A percentile compares a stretch with the other conserved stretches of the same genome.
Evolutionary conservation across 2,329 filamentous ascomycete genomes (phyloP).

Genomic region (Juglanconis oblonga): DNA sequence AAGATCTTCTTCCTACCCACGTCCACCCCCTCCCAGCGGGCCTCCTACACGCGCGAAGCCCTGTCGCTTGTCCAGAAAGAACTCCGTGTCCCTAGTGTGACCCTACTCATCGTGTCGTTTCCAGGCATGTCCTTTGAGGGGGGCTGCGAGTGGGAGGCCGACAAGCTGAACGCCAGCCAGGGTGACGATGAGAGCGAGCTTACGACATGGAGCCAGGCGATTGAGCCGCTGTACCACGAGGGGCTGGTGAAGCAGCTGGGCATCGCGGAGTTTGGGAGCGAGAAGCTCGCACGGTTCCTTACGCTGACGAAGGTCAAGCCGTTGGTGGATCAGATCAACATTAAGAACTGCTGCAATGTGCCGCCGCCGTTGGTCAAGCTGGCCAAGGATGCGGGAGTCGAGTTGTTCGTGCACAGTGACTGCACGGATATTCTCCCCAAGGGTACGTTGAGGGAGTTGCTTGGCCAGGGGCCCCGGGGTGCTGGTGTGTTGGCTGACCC

Average conservation of each 20-base stretch:
- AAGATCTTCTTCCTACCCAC: slow-evolving; percentile 91
- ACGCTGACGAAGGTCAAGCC: slow-evolving; percentile 68
- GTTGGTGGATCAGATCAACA: slow-evolving; percentile 91
- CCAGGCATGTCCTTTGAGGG: slow-evolving; percentile 92
- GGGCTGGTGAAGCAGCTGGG: slow-evolving; percentile 75
- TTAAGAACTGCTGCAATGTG: slow-evolving; percentile 92
- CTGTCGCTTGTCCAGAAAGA: slow-evolving; percentile 78
- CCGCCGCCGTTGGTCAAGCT: slow-evolving; percentile 81
- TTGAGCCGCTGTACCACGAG: slow-evolving; percentile 67
- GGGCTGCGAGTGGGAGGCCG: slow-evolving; percentile 77
- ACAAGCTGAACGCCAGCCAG: slow-evolving; percentile 58
- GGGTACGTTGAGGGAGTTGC: slow-evolving; percentile 79
- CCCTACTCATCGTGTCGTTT: slow-evolving; percentile 89
- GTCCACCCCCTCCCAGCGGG: slow-evolving; percentile 58
- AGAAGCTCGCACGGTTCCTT: slow-evolving; percentile 77
- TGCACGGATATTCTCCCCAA: slow-evolving; percentile 86
- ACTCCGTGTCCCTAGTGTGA: slow-evolving; percentile 70
- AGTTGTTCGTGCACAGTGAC: slow-evolving; percentile 90
- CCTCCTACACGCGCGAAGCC: slow-evolving; percentile 72
- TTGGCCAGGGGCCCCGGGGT: slow-evolving; percentile 69
- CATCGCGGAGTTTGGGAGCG: slow-evolving; percentile 85
- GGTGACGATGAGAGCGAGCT: slow-evolving; percentile 65
- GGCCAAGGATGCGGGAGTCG: slow-evolving; percentile 79
- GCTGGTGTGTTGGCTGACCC: slow-evolving; percentile 70
- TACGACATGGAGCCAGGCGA: slow-evolving; percentile 61